Conservation (phyloP, 345 rosid genomes). For the Hypericum perforatum region DNA sequence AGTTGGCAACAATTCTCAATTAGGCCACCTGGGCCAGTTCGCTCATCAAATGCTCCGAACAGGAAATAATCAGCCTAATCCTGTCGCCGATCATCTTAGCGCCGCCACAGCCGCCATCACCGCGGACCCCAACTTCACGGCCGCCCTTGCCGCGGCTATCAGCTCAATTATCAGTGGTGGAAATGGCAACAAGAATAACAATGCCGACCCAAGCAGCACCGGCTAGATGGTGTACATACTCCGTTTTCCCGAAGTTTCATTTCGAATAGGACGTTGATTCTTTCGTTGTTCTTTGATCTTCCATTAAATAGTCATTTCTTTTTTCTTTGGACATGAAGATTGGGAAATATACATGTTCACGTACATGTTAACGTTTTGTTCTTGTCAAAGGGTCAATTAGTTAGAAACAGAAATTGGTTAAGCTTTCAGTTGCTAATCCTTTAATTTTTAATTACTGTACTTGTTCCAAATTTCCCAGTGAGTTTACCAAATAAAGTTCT, state of each 20-base stretch:
- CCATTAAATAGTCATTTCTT: too few species aligned
- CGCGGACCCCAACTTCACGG: constrained; percentile 85
- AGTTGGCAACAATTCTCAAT: constrained; percentile 26
- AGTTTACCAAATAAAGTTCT: too few species aligned
- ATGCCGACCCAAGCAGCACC: constrained; percentile 6
- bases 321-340: too few species aligned
- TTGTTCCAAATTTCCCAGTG: too few species aligned
- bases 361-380: too few species aligned
- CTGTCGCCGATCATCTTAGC: constrained; percentile 42
- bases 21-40: constrained; percentile 21
- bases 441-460: too few species aligned
- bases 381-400: too few species aligned
- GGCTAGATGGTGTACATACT: background rate
- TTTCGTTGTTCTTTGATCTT: too few species aligned
- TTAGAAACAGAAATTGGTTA: too few species aligned
- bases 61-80: constrained; percentile 21
- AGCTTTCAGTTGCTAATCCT: too few species aligned
- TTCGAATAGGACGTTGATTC: background rate
- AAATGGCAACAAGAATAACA: constrained; percentile 10
- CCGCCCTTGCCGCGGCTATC: constrained; percentile 86
- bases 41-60: constrained; percentile 10
- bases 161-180: constrained; percentile 61
- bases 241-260: background rate
- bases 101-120: constrained; percentile 88
- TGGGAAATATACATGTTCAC: too few species aligned